These are phyloP conservation scores for Tulasnella sp. DNA, from an alignment of 768 basidiomycete genomes.

Conservation along the genomic window DNA sequence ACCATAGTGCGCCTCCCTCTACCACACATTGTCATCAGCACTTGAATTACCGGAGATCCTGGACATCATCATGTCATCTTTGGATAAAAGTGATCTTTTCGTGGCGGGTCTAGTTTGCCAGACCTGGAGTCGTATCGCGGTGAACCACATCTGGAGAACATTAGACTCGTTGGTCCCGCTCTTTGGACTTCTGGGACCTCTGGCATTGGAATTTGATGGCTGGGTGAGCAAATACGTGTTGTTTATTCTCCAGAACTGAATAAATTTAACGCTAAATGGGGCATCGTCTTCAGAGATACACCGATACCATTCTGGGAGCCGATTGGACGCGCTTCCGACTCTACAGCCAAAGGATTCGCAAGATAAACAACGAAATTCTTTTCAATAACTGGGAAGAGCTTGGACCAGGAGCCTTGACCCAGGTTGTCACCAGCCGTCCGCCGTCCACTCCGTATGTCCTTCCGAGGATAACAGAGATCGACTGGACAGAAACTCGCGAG, in stretches of 20 bases:
- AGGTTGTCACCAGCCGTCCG: background rate
- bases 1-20: background rate
- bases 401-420: background rate
- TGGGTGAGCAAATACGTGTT: background rate
- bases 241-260: background rate
- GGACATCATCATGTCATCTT: background rate
- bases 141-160: background rate
- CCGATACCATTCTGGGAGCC: background rate
- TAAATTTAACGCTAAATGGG: background rate
- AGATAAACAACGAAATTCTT: constrained; percentile 7
- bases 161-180: background rate
- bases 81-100: background rate
- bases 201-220: background rate
- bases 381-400: constrained; percentile 47
- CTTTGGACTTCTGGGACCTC: background rate
- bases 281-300: background rate
- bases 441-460: background rate
- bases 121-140: background rate
- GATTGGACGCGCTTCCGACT: background rate
- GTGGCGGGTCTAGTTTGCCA: background rate
- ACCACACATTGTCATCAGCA: background rate
- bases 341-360: constrained; percentile 4
- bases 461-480: background rate
- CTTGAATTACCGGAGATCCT: background rate
- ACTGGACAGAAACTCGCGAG: background rate